Percentiles rank a stretch among this genome's conserved stretches.
phyloP scores from a whole-genome alignment of 441 rosid genomes.

The Pelargonium australe region DNA sequence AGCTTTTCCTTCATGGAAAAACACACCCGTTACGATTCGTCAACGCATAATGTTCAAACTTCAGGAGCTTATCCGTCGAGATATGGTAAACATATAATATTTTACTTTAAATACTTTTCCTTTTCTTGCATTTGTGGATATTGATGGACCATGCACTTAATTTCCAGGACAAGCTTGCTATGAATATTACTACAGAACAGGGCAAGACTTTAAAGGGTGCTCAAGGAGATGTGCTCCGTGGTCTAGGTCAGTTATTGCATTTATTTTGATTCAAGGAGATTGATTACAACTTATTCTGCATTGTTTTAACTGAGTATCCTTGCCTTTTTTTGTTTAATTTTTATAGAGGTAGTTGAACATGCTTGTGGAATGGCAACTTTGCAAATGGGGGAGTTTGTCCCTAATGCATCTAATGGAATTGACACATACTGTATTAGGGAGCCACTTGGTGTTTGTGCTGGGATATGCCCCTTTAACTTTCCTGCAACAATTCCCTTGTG shows the following conservation, averaged over 20 bases:
- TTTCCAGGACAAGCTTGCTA: constrained; percentile 47
- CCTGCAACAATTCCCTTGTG: constrained; percentile 47
- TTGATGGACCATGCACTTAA: constrained; percentile 13
- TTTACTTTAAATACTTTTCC: not conserved
- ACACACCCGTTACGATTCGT: constrained; percentile 42
- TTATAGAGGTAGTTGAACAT: constrained; percentile 54
- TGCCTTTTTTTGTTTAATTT: constrained; percentile 12
- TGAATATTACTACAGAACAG: constrained; percentile 45
- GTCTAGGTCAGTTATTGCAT: constrained; percentile 34
- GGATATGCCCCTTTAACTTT: constrained; percentile 51
- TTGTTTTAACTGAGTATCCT: constrained; percentile 14
- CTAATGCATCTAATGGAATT: constrained; percentile 48
- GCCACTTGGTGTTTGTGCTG: constrained; percentile 48
- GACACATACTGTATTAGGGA: constrained; percentile 51
- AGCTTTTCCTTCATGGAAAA: constrained; percentile 51
- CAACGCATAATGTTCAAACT: constrained; percentile 59
- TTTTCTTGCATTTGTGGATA: constrained; percentile 9
- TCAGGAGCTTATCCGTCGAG: constrained; percentile 50
- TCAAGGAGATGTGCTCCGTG: constrained; percentile 19
- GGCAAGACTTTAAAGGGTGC: constrained; percentile 39
- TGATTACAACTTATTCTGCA: not conserved
- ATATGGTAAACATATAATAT: constrained; percentile 33
- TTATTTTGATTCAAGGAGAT: constrained; percentile 15
- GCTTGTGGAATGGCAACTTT: constrained; percentile 59
- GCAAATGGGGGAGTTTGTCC: constrained; percentile 50